Conservation (phyloP, 108 stramenopile species). For the Cyclotella cryptica region DNA sequence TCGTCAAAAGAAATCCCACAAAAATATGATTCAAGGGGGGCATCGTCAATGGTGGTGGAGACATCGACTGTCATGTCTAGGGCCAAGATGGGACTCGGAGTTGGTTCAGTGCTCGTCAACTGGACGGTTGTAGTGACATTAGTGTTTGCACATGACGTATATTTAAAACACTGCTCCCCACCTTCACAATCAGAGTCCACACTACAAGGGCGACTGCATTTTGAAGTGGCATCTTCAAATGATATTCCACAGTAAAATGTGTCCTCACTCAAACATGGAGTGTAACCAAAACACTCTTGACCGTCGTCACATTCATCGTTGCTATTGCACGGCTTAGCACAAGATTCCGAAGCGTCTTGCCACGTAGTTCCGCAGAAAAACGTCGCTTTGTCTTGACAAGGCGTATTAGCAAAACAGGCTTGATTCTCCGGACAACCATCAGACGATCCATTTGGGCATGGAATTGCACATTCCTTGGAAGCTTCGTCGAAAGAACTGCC, state of each 20-base stretch:
- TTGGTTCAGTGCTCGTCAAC: background rate
- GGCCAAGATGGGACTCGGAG: constrained; percentile 33
- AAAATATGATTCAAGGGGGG: constrained; percentile 38
- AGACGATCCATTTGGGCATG: constrained; percentile 59
- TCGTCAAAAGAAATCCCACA: constrained; percentile 47
- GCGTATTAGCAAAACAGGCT: constrained; percentile 45
- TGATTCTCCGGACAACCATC: constrained; percentile 37
- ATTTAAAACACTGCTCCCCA: constrained; percentile 40
- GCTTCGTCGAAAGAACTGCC: constrained; percentile 83
- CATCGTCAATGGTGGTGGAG: constrained; percentile 10
- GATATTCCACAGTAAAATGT: constrained; percentile 50
- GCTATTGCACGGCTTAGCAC: constrained; percentile 69
- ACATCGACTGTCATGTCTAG: constrained; percentile 23
- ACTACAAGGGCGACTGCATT: constrained; percentile 42
- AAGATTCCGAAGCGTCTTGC: constrained; percentile 78
- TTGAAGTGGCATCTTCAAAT: constrained; percentile 46
- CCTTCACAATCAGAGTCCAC: constrained; percentile 37
- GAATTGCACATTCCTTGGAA: constrained; percentile 55
- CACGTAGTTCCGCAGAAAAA: constrained; percentile 83
- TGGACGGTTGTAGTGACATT: background rate
- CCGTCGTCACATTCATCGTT: constrained; percentile 74
- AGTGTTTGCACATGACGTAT: constrained; percentile 45
- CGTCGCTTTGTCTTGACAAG: constrained; percentile 33
- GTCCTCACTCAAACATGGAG: constrained; percentile 58
- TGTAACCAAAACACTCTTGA: constrained; percentile 84